Conservation (phyloP, 73 alveolate genomes). For the Stentor coeruleus region DNA sequence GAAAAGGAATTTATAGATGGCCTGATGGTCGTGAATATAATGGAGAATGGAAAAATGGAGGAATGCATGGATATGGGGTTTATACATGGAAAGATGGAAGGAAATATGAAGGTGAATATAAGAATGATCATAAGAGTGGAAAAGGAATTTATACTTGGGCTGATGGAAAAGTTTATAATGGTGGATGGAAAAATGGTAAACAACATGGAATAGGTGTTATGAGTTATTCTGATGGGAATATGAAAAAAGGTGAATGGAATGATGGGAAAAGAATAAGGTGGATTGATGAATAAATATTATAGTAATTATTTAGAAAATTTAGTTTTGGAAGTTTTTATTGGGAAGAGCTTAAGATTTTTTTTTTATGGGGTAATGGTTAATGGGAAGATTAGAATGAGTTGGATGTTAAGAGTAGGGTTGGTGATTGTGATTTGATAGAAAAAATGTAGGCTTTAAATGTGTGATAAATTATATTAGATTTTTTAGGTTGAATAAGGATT, state of each 20-base stretch:
- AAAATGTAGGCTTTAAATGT: too few relatives aligned
- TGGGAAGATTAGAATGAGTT: too few relatives aligned
- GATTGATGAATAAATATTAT: conserved; percentile 32
- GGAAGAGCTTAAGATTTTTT: too few relatives aligned
- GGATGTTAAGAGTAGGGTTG: too few relatives aligned
- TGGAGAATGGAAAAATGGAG: conserved; percentile 54
- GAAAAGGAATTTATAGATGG: conserved; percentile 51
- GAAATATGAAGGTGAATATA: conserved; percentile 60
- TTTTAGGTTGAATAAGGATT: too few relatives aligned
- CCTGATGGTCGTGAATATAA: conserved; percentile 43
- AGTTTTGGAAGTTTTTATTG: too few relatives aligned
- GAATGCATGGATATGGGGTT: conserved; percentile 45
- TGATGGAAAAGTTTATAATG: conserved; percentile 54
- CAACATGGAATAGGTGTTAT: conserved; percentile 37
- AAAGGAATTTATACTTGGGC: conserved; percentile 56
- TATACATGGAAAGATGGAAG: conserved; percentile 45
- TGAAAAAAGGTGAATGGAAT: conserved; percentile 41
- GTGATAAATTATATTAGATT: too few relatives aligned
- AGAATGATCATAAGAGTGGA: conserved; percentile 56
- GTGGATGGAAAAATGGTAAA: conserved; percentile 32
- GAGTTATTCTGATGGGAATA: conserved; percentile 37
- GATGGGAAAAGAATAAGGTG: conserved; percentile 52
- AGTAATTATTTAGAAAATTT: neutral
- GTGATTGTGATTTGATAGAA: too few relatives aligned
- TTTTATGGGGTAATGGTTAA: too few relatives aligned